Base-by-base conservation (phyloP, 140 eudicot species). In the Ambrosia hybrid region DNA sequence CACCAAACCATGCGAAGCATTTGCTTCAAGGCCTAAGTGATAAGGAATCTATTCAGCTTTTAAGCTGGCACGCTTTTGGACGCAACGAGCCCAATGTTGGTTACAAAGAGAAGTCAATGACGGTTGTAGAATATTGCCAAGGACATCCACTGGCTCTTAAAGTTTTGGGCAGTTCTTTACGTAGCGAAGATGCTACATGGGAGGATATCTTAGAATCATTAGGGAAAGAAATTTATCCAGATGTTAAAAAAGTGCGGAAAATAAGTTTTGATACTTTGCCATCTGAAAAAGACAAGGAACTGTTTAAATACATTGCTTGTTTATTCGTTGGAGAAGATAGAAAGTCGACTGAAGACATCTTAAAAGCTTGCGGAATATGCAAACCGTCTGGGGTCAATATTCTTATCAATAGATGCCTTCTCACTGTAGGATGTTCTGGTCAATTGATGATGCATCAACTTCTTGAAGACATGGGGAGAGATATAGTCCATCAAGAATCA, bases 291-390 rank as follows among this genome's bases (percentile, higher is more conserved):
- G 79, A 76, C 15, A 72, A 45, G 65, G 49, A 68, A 5, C 9
- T 81, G 9, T 81, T 81, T 67, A 73, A 58, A 14, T 53, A 71
- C 38, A 67, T 81, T 77, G 85, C 82, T 39, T 81, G 82, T 45
- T 81, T 67, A 34, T 76, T 76, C 48, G 67, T 67, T 45, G 73
- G 69, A 37, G 66, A 49, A 52, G 76, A 76, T 51, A 69, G 62
- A 26, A 56, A 53, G 61, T 49, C 38, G 2, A 52, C 62, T 1
- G 75, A 58, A 6, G 72, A 63, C 49, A 43, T 76, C 21, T 17
- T 76, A 13, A 64, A 77, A 57, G 71, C 62, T 5, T 76, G 81
- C 37, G 64, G 43, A 11, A 41, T 76, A 17, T 15, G 64, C 33
- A 55, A 73, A 39, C 43, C 15, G 12, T 38, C 74, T 13, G 78